Percentiles rank a stretch among this genome's conserved stretches.
Evolutionary conservation across 805 yeast species (phyloP).

Genomic region (Brettanomyces anomalus): DNA sequence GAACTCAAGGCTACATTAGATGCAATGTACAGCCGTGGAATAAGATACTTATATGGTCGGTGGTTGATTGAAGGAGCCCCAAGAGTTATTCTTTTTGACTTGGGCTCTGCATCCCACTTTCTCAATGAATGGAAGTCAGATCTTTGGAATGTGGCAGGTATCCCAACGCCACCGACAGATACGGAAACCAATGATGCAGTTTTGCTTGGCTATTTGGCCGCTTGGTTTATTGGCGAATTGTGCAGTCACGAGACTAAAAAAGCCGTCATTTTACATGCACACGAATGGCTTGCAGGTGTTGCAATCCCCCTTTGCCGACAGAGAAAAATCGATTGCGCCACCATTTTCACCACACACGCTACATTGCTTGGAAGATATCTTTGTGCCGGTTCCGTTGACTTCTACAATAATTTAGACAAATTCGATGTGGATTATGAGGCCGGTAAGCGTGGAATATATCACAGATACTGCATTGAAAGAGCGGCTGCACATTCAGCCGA

Average conservation of each 20-base stretch:
- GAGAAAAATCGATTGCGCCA: conserved; percentile 86
- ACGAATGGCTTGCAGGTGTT: conserved; percentile 98
- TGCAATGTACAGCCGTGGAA: conserved; percentile 76
- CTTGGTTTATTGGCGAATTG: conserved; percentile 95
- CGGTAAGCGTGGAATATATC: conserved; percentile 95
- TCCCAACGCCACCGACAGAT: conserved; percentile 89
- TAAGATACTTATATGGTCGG: conserved; percentile 78
- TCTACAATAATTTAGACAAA: conserved; percentile 76
- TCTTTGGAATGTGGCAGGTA: conserved; percentile 83
- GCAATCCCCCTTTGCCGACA: conserved; percentile 89
- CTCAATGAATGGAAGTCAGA: conserved; percentile 93
- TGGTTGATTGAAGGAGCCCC: conserved; percentile 99
- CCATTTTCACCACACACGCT: conserved; percentile 96
- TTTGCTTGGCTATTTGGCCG: conserved; percentile 82
- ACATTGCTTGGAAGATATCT: conserved; percentile 89
- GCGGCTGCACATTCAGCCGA: conserved; percentile 95
- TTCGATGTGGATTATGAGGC: conserved; percentile 98
- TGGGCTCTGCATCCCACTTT: conserved; percentile 58
- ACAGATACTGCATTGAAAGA: conserved; percentile 92
- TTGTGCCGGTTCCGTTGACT: conserved; percentile 95
- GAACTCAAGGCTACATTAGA: conserved; percentile 55
- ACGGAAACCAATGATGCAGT: conserved; percentile 88
- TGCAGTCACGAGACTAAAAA: conserved; percentile 75
- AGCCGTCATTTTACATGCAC: conserved; percentile 90
- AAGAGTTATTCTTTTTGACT: conserved; percentile 79